Conservation (phyloP, 176 grass and related monocot genomes). For the Rhynchospora tenuis region DNA sequence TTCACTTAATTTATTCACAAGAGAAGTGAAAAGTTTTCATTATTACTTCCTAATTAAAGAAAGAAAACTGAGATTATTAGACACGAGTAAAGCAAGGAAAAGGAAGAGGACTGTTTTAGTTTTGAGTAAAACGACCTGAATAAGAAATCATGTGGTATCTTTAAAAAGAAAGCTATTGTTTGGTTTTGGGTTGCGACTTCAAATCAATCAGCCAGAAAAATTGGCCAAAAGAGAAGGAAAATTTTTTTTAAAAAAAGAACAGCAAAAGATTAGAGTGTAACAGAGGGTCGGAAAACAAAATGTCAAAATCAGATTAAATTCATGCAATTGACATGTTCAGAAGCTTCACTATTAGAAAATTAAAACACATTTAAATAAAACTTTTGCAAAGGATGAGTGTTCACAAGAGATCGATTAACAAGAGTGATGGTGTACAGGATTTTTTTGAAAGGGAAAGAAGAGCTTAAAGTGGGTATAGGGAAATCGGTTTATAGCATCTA, state of each 20-base stretch:
- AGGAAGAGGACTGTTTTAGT: background rate
- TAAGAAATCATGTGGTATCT: background rate
- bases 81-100: background rate
- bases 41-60: background rate
- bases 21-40: background rate
- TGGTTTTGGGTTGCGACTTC: background rate
- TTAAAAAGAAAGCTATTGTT: background rate
- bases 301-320: background rate
- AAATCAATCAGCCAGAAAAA: background rate
- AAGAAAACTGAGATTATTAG: background rate
- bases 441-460: constrained; percentile 20
- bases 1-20: background rate
- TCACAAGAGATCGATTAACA: background rate
- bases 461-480: background rate
- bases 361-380: background rate
- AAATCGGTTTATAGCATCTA: constrained; percentile 17
- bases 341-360: background rate
- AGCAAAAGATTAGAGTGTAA: constrained; percentile 4
- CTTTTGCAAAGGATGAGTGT: background rate
- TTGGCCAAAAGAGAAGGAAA: background rate
- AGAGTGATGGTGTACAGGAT: background rate
- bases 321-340: background rate
- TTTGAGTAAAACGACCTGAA: background rate
- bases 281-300: background rate
- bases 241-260: background rate